phyloP scores from a whole-genome alignment of 2,329 filamentous ascomycete species.

The Eutypella sp. region DNA sequence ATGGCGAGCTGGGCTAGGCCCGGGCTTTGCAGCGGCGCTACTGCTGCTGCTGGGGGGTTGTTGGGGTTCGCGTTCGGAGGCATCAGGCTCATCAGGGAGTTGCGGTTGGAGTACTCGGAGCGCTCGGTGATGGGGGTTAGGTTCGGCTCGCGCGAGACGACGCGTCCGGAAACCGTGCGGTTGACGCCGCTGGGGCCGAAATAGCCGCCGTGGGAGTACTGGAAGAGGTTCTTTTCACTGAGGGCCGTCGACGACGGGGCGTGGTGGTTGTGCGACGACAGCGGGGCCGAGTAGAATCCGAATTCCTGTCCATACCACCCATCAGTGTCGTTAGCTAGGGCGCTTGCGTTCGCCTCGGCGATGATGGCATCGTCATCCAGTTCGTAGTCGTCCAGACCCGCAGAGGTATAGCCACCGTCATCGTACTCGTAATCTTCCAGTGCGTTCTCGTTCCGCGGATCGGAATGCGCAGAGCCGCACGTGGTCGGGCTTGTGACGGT shows the following conservation, averaged over 20 bases:
- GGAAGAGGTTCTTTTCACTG: conserved; percentile 37
- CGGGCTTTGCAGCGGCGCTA: conserved; percentile 56
- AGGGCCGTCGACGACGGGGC: conserved; percentile 19
- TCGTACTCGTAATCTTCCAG: conserved; percentile 48
- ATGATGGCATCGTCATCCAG: conserved; percentile 87
- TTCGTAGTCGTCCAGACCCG: conserved; percentile 55
- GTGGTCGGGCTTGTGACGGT: conserved; percentile 31
- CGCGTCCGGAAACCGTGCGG: conserved; percentile 67
- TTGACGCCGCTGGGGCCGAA: conserved; percentile 73
- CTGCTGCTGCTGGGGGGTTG: too few relatives aligned
- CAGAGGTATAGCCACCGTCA: conserved; percentile 37
- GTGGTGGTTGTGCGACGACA: conserved; percentile 27
- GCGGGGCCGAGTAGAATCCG: conserved; percentile 76
- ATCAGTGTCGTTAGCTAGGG: conserved; percentile 84
- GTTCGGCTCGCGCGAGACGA: conserved; percentile 78
- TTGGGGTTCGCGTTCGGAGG: conserved; percentile 48
- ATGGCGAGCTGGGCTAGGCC: conserved; percentile 73
- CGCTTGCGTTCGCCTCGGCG: conserved; percentile 90
- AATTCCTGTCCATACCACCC: conserved; percentile 97
- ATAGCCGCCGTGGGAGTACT: conserved; percentile 78
- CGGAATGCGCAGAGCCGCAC: conserved; percentile 23
- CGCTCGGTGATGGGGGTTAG: conserved; percentile 94
- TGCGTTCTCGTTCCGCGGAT: conserved; percentile 17
- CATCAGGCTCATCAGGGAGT: conserved; percentile 75
- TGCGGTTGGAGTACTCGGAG: conserved; percentile 92